Evolutionary conservation across 2,329 filamentous ascomycete species (phyloP).

Genomic region (Dryadomyces sulphureus): DNA sequence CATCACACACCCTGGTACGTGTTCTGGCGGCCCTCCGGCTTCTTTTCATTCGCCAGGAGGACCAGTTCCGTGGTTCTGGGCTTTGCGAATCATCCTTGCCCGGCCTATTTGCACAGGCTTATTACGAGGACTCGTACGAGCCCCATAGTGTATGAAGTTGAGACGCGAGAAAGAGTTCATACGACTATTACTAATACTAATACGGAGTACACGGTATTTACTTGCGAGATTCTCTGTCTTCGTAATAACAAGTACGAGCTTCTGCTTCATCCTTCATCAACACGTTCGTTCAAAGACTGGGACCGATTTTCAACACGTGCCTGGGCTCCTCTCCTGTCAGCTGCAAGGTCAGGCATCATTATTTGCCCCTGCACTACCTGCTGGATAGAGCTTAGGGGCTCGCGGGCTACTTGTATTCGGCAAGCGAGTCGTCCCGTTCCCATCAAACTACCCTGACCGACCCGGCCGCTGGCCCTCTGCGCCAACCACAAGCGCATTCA

Average conservation of each 20-base stretch:
- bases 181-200: too few relatives aligned
- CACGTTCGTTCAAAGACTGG: not conserved
- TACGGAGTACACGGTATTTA: too few relatives aligned
- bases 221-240: too few relatives aligned
- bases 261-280: not conserved
- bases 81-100: not conserved
- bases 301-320: not conserved
- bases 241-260: too few relatives aligned
- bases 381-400: not conserved
- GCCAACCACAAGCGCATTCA: not conserved
- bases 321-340: not conserved
- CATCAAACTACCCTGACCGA: constrained; percentile 1
- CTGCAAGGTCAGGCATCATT: not conserved
- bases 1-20: not conserved
- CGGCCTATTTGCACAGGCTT: too few relatives aligned
- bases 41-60: not conserved
- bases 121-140: too few relatives aligned
- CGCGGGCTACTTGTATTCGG: not conserved
- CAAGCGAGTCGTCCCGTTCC: constrained; percentile 4
- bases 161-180: too few relatives aligned
- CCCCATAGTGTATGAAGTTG: too few relatives aligned
- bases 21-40: not conserved
- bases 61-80: constrained; percentile 5
- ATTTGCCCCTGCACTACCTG: not conserved
- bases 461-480: not conserved